Conservation (phyloP, 257 asterid species). For the Rhazya stricta region DNA sequence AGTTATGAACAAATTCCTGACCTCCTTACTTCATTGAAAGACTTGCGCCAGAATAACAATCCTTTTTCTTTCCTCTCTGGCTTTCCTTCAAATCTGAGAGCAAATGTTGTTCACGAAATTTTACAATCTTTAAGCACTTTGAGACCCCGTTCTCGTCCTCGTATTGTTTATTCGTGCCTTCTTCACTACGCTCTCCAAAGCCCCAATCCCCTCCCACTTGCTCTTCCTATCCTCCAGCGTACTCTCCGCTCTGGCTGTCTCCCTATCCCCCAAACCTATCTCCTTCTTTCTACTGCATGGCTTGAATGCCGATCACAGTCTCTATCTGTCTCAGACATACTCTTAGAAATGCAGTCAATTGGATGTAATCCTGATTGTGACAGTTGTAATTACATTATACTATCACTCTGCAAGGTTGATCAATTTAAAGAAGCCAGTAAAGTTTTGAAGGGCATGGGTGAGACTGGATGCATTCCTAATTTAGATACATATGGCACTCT, state of each 20-base stretch:
- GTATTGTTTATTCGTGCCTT: conserved; percentile 52
- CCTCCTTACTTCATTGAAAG: conserved; percentile 34
- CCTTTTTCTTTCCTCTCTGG: conserved; percentile 60
- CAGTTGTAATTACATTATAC: conserved; percentile 66
- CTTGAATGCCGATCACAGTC: conserved; percentile 27
- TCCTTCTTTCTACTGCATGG: conserved; percentile 64
- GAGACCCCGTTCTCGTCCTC: conserved; percentile 58
- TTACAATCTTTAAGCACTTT: conserved; percentile 50
- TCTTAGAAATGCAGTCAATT: conserved; percentile 48
- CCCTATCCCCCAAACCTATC: conserved; percentile 59
- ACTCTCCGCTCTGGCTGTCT: conserved; percentile 71
- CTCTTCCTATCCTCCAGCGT: conserved; percentile 62
- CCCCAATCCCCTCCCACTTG: conserved; percentile 53
- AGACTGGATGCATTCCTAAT: conserved; percentile 61
- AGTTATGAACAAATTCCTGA: conserved; percentile 51
- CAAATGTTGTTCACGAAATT: conserved; percentile 43
- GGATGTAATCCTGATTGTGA: conserved; percentile 69
- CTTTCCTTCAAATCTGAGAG: conserved; percentile 31
- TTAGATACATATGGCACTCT: conserved; percentile 59
- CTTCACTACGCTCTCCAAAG: conserved; percentile 52
- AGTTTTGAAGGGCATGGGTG: conserved; percentile 55
- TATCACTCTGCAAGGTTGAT: conserved; percentile 66
- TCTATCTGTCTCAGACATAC: conserved; percentile 32
- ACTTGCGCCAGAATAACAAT: conserved; percentile 33
- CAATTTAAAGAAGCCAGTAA: conserved; percentile 46